Conservation (phyloP, 1,284 basidiomycete genomes). For the Papiliotrema laurentii region DNA sequence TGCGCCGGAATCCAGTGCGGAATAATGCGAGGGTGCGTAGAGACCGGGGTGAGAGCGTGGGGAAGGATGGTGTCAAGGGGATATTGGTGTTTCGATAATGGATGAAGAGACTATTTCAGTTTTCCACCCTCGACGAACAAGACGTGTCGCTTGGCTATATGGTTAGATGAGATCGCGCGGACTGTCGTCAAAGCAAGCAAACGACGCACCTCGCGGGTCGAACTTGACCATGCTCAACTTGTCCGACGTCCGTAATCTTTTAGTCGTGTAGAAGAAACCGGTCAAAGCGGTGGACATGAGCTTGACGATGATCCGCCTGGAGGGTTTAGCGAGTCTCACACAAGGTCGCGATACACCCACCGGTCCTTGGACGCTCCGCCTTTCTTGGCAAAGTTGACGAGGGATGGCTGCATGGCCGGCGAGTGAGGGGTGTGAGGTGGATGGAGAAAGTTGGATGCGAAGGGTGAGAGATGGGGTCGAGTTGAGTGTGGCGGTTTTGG, state of each 20-base stretch:
- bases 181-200: background rate
- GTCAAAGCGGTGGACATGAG: slow-evolving; percentile 85
- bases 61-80: background rate
- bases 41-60: background rate
- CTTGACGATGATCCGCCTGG: slow-evolving; percentile 74
- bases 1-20: too few species aligned
- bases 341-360: too few species aligned
- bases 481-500: too few species aligned
- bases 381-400: too few species aligned
- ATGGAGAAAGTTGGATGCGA: too few species aligned
- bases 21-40: background rate
- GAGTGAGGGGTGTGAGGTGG: too few species aligned
- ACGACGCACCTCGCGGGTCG: slow-evolving; percentile 68
- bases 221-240: slow-evolving; percentile 81
- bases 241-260: slow-evolving; percentile 64
- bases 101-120: slow-evolving; percentile 3
- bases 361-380: too few species aligned
- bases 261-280: slow-evolving; percentile 81
- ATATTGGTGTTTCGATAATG: too few species aligned
- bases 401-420: too few species aligned
- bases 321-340: too few species aligned
- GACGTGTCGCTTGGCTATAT: slow-evolving; percentile 63
- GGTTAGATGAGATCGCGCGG: background rate
- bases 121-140: slow-evolving; percentile 58
- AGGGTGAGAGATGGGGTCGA: too few species aligned